Evolutionary conservation across 78 protist species (phyloP), one percentile per base, ranked within the genome.

Genomic region (Dictyostelium intermedium): DNA sequence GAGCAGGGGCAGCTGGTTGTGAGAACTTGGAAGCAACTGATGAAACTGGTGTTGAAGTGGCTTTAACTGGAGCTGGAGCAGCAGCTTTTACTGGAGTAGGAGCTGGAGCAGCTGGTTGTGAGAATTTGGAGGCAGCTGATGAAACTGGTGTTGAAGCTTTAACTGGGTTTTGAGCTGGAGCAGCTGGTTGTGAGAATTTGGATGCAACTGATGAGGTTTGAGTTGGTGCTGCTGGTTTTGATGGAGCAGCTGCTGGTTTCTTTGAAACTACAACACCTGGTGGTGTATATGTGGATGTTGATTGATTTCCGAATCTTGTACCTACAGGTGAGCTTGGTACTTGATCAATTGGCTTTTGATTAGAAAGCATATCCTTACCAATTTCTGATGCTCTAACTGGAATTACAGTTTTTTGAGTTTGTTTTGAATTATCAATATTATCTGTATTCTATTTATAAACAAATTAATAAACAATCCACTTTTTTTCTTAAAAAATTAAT

Each of bases 361-460:
- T 79, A n/a, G 82, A 5, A 25, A 89, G 5, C 8, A 89, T 20
- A 80, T 89, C 83, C 70, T 73, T 89, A 35, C 94, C 94, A 35
- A 43, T 56, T 27, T 32, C 87, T n/a, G 61, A 3, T 47, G 87
- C 94, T 79, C 79, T 56, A 13, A 35, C 8, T 37, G n/a, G 53
- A 27, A 34, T 13, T 13, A 34, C 32, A 39, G 53, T 70, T 70
- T 89, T 74, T 69, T 30, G 34, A 16, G 94, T 89, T 69, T 37
- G 41, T 80, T 89, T 89, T 41, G 94, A 89, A 50, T 89, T 89
- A 80, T 89, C 94, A 74, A 89, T 78, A 70, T 89, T 89, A 47
- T 78, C 60, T 41, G n/a, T 23, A 80, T 89, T 56, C 66, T 56
- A 5, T 45, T 45, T 45, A 4, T 10, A 7, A 45, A 45, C 0